phyloP scores from a whole-genome alignment of 345 rosid genomes.

The Salix brachista region DNA sequence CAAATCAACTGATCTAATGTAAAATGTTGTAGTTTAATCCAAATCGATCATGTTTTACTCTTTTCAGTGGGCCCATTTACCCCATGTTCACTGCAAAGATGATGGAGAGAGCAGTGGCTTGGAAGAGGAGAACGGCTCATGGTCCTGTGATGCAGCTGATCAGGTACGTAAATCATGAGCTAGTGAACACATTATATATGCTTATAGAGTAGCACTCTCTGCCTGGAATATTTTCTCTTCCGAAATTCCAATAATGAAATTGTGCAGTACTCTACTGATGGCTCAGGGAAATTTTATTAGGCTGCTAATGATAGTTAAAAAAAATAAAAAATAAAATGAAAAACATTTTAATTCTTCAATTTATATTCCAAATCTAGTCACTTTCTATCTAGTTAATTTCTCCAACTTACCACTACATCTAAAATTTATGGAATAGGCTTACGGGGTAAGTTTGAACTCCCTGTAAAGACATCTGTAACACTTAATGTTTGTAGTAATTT shows the following conservation, averaged over 20 bases:
- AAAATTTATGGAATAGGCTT: conserved; percentile 3
- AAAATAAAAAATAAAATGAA: neutral
- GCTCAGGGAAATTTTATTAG: neutral
- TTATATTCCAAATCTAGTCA: neutral
- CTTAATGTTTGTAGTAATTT: conserved; percentile 23
- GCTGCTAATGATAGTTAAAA: neutral
- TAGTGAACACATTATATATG: no score
- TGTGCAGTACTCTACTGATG: neutral
- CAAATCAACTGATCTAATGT: neutral
- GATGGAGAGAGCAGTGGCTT: conserved; percentile 38
- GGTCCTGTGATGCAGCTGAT: conserved; percentile 8
- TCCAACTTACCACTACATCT: neutral
- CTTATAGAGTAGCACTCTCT: neutral
- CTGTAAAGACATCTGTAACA: conserved; percentile 24
- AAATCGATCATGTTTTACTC: conserved; percentile 7
- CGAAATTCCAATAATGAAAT: neutral
- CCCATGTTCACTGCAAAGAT: conserved; percentile 53
- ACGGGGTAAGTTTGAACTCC: conserved; percentile 1
- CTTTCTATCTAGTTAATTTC: conserved; percentile 2
- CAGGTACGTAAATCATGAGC: neutral
- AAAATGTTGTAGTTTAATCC: neutral
- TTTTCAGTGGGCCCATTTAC: conserved; percentile 91
- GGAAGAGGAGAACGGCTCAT: conserved; percentile 25
- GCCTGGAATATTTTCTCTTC: neutral
- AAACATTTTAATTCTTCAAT: neutral